Evolutionary conservation across 1,284 basidiomycete genomes (phyloP).

Genomic region (Macrocystidia cucumis): DNA sequence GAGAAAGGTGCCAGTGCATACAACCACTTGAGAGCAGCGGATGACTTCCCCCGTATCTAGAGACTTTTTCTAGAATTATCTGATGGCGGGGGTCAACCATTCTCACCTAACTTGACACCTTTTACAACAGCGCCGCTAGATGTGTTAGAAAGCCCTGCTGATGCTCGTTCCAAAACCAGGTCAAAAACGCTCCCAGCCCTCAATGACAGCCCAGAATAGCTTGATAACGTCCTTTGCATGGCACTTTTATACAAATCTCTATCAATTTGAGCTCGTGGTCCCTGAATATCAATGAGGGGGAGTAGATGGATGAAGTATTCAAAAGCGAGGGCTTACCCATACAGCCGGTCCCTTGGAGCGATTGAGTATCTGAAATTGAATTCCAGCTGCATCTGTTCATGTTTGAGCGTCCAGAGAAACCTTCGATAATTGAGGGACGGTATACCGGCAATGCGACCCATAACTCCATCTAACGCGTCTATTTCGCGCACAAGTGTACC

Average conservation of each 20-base stretch:
- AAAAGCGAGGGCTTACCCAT: conserved; percentile 47
- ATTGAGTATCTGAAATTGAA: conserved; percentile 84
- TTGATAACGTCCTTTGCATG: conserved; percentile 66
- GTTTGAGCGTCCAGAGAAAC: background rate
- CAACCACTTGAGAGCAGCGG: conserved; percentile 71
- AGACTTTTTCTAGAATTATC: too few relatives aligned
- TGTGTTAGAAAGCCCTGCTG: conserved; percentile 16
- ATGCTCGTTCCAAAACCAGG: conserved; percentile 58
- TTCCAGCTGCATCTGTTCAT: conserved; percentile 70
- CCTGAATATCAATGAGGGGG: conserved; percentile 31
- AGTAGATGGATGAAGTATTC: background rate
- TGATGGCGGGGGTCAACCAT: too few relatives aligned
- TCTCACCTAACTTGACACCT: conserved; percentile 67
- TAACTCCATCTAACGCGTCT: conserved; percentile 81
- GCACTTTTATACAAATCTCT: conserved; percentile 73
- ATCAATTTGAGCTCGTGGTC: conserved; percentile 87
- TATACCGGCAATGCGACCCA: conserved; percentile 73
- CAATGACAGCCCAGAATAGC: conserved; percentile 64
- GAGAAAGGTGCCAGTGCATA: conserved; percentile 89
- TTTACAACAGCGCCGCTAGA: conserved; percentile 43
- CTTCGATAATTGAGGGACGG: conserved; percentile 12
- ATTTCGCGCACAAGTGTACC: conserved; percentile 85
- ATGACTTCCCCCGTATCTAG: conserved; percentile 76
- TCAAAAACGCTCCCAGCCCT: conserved; percentile 75
- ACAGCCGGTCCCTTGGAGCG: conserved; percentile 83